phyloP scores from a whole-genome alignment of 257 asterid genomes.

The Schizonepeta tenuifolia region DNA sequence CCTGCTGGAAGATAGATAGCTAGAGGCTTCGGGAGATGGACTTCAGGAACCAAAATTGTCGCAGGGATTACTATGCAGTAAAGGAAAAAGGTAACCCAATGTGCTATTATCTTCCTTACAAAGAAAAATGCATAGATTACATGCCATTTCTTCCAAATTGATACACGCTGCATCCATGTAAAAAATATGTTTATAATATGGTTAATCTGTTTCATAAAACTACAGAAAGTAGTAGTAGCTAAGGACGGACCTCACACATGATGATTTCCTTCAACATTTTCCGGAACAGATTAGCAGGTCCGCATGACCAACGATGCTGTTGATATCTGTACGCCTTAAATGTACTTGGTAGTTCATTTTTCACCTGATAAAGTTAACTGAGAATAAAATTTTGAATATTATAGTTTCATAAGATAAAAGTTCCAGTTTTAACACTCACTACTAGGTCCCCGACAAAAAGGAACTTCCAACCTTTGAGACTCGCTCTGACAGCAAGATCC shows the following conservation, averaged over 20 bases:
- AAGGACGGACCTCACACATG: constrained; percentile 63
- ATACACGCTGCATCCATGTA: constrained; percentile 65
- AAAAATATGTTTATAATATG: constrained; percentile 2
- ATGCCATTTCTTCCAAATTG: constrained; percentile 73
- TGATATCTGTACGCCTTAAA: constrained; percentile 85
- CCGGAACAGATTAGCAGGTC: constrained; percentile 86
- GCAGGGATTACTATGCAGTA: constrained; percentile 88
- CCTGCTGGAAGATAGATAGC: constrained; percentile 91
- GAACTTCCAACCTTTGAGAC: constrained; percentile 72
- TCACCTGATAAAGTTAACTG: constrained; percentile 55
- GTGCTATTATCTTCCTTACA: constrained; percentile 93
- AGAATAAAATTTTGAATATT: neutral
- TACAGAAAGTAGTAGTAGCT: constrained; percentile 20
- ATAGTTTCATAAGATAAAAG: neutral
- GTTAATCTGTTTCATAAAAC: neutral
- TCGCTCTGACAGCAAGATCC: constrained; percentile 71
- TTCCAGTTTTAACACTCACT: constrained; percentile 36
- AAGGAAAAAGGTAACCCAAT: constrained; percentile 89
- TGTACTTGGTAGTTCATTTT: constrained; percentile 87
- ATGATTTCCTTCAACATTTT: constrained; percentile 77
- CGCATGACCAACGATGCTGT: constrained; percentile 95
- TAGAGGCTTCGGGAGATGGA: constrained; percentile 67
- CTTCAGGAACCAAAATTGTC: constrained; percentile 81
- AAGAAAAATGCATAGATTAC: constrained; percentile 79
- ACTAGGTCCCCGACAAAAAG: constrained; percentile 54